Conservation (phyloP, 352 stramenopile species). For the Phytophthora vignae region DNA sequence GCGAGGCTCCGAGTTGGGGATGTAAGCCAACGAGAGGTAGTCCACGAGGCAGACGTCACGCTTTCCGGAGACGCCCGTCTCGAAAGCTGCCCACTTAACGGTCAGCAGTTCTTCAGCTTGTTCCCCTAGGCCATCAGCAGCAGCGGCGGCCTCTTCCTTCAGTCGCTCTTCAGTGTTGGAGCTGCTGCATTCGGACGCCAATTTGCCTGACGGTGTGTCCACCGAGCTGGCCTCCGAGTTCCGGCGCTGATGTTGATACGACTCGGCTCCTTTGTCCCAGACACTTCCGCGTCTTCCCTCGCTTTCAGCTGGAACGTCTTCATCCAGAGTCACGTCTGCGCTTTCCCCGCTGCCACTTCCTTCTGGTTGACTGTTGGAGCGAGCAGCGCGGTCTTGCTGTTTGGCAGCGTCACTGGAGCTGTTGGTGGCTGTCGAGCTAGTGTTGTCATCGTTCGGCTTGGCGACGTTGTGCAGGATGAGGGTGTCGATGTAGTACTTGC, state of each 20-base stretch:
- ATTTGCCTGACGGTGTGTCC: conserved; percentile 28
- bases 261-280: conserved; percentile 30
- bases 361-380: conserved; percentile 32
- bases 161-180: conserved; percentile 31
- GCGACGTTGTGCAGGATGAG: conserved; percentile 77
- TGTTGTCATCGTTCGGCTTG: conserved; percentile 24
- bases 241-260: conserved; percentile 8
- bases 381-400: conserved; percentile 17
- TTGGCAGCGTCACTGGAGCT: conserved; percentile 8
- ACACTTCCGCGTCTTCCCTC: conserved; percentile 35
- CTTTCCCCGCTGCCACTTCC: conserved; percentile 29
- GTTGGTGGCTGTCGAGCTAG: conserved; percentile 15
- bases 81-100: conserved; percentile 81
- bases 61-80: conserved; percentile 63
- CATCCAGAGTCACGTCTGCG: conserved; percentile 35
- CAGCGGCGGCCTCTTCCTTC: conserved; percentile 37
- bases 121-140: conserved; percentile 36
- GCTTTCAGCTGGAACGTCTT: conserved; percentile 16
- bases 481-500: conserved; percentile 78
- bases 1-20: conserved; percentile 66
- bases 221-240: conserved; percentile 43
- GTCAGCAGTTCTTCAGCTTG: conserved; percentile 67
- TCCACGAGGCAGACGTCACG: conserved; percentile 80
- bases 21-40: conserved; percentile 70
- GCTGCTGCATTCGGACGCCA: conserved; percentile 33